Evolutionary conservation across 2,329 filamentous ascomycete species (phyloP).

Genomic region (Cytospora leucostoma): DNA sequence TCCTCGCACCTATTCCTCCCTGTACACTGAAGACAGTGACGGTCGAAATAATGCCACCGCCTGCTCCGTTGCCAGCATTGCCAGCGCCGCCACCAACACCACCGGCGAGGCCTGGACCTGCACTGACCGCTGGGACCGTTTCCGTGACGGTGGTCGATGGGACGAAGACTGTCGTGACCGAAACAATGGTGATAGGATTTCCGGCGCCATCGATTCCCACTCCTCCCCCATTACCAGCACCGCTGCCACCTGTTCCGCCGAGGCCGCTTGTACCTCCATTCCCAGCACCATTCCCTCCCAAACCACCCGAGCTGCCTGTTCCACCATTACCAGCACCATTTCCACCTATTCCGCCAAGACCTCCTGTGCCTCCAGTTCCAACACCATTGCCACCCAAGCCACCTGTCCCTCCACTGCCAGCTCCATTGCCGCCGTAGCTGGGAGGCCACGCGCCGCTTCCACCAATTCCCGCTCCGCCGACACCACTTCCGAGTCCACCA

Average conservation of each 20-base stretch:
- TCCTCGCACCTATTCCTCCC: slow-evolving; percentile 25
- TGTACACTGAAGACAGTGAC: slow-evolving; percentile 25
- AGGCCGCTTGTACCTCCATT: slow-evolving; percentile 17
- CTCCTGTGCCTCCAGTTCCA: slow-evolving; percentile 13
- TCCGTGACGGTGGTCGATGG: slow-evolving; percentile 12
- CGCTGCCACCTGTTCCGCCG: slow-evolving; percentile 14
- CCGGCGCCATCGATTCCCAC: slow-evolving; percentile 12
- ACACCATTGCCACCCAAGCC: slow-evolving; percentile 4
- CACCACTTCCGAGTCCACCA: slow-evolving; percentile 7
- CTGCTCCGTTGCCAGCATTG: slow-evolving; percentile 14
- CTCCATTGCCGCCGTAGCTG: background rate
- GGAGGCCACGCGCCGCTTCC: slow-evolving; percentile 11
- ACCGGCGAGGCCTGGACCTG: slow-evolving; percentile 11
- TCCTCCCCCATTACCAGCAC: slow-evolving; percentile 1
- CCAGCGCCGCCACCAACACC: slow-evolving; percentile 11
- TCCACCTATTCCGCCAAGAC: slow-evolving; percentile 2
- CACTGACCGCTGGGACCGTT: slow-evolving; percentile 1
- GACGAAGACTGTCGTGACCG: slow-evolving; percentile 14
- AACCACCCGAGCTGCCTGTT: slow-evolving; percentile 11
- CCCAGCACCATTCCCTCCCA: slow-evolving; percentile 19
- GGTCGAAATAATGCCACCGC: slow-evolving; percentile 24
- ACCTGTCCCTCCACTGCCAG: background rate
- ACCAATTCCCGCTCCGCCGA: slow-evolving; percentile 21
- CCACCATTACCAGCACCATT: slow-evolving; percentile 16
- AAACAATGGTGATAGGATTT: slow-evolving; percentile 1